Percentiles rank a stretch among this genome's conserved stretches.
Conservation (phyloP, 768 basidiomycete genomes). For the Sporobolomyces pararoseus region DNA sequence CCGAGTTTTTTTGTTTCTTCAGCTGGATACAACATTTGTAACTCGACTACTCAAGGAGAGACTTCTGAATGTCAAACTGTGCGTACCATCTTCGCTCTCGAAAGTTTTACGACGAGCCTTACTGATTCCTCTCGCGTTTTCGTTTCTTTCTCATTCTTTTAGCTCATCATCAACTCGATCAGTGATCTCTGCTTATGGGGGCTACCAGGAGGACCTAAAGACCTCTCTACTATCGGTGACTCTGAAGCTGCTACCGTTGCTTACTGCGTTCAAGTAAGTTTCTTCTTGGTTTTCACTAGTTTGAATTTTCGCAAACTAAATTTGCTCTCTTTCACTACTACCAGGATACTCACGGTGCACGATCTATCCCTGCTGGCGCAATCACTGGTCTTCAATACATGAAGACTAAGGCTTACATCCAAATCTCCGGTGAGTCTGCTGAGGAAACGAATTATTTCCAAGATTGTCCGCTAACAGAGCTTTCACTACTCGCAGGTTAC, state of each 20-base stretch:
- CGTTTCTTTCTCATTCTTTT: not conserved
- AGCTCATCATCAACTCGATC: slow-evolving; percentile 44
- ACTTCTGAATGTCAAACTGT: slow-evolving; percentile 26
- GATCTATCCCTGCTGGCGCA: slow-evolving; percentile 63
- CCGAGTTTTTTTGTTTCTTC: not conserved
- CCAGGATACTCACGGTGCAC: slow-evolving; percentile 59
- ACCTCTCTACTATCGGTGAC: slow-evolving; percentile 25
- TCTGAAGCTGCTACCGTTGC: slow-evolving; percentile 43
- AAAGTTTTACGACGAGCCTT: not conserved
- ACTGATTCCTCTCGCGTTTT: not conserved
- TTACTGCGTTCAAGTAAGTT: slow-evolving; percentile 39
- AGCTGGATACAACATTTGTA: slow-evolving; percentile 13
- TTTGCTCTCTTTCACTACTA: not conserved
- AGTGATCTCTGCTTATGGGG: slow-evolving; percentile 42
- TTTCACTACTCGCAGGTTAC: slow-evolving; percentile 53
- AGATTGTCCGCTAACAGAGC: too few relatives aligned
- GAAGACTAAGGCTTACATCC: slow-evolving; percentile 51
- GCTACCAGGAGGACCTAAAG: slow-evolving; percentile 2
- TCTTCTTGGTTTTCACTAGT: not conserved
- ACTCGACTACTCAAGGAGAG: slow-evolving; percentile 30
- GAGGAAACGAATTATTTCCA: too few relatives aligned
- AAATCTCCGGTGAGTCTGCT: slow-evolving; percentile 23
- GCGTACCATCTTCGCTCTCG: not conserved
- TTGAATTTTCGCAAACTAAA: not conserved
- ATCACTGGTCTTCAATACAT: slow-evolving; percentile 55